These are phyloP conservation scores for Globisporangium abappressorium DNA, from an alignment of 352 stramenopile genomes.

Conservation along the genomic window DNA sequence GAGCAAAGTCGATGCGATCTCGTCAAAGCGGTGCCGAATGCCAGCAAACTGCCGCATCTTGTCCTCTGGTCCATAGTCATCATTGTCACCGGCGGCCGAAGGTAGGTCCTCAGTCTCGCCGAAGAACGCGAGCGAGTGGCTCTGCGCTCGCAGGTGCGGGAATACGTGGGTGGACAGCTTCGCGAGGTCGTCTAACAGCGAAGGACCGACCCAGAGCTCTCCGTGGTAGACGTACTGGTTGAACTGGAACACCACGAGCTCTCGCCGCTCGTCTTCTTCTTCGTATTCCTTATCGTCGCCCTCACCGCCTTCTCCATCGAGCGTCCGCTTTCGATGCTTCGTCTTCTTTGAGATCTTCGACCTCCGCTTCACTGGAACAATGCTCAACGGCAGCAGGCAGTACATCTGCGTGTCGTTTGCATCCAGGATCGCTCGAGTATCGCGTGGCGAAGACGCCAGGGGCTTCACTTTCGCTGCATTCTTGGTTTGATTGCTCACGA, in stretches of 20 bases:
- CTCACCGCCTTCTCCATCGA: neutral
- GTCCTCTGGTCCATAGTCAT: neutral
- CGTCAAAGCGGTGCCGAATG: conserved; percentile 26
- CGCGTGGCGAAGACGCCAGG: neutral
- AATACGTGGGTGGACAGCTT: conserved; percentile 35
- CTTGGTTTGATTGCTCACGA: neutral
- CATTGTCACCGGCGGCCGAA: neutral
- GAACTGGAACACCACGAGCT: conserved; percentile 62
- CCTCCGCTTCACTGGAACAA: neutral
- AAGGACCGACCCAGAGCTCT: conserved; percentile 21
- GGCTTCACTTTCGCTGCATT: conserved; percentile 23
- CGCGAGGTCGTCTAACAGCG: conserved; percentile 39
- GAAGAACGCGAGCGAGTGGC: conserved; percentile 33
- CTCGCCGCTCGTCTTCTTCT: conserved; percentile 23
- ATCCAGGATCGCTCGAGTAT: conserved; percentile 19
- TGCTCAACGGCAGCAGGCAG: conserved; percentile 28
- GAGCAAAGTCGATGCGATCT: conserved; percentile 30
- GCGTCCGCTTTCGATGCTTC: neutral
- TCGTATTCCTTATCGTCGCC: conserved; percentile 12
- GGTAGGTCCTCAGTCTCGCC: conserved; percentile 33
- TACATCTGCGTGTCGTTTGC: conserved; percentile 69
- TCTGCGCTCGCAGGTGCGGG: conserved; percentile 44
- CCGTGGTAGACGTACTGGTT: conserved; percentile 61
- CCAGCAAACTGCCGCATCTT: conserved; percentile 16
- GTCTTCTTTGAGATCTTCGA: neutral